Percentiles rank a stretch among this genome's conserved stretches.
These are phyloP conservation scores for Ceriops decandra DNA, from an alignment of 345 rosid genomes.

Conservation along the genomic window DNA sequence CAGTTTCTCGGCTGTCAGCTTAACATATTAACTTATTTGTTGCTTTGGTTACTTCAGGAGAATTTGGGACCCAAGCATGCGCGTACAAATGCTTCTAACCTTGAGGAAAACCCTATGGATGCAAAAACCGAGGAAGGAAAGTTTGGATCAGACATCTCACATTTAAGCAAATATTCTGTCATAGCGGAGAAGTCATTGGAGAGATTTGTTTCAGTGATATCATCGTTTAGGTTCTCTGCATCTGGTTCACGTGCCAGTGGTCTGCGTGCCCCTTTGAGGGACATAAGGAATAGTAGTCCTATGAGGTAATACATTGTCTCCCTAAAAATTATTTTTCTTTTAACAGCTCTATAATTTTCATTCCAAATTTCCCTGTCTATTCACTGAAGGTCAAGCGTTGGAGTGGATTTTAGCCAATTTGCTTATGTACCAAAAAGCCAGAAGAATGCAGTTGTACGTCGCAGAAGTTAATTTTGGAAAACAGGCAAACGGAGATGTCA, in stretches of 20 bases:
- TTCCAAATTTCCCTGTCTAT: background rate
- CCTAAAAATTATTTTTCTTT: background rate
- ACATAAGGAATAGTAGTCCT: conserved; percentile 43
- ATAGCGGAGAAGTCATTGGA: conserved; percentile 88
- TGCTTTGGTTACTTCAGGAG: conserved; percentile 47
- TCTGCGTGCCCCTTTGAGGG: conserved; percentile 83
- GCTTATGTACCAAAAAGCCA: conserved; percentile 43
- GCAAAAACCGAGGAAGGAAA: conserved; percentile 33
- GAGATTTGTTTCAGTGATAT: conserved; percentile 65
- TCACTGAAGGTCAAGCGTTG: conserved; percentile 41
- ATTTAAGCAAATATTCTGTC: conserved; percentile 54
- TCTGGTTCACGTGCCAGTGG: conserved; percentile 93
- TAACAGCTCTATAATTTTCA: background rate
- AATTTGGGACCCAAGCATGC: conserved; percentile 43
- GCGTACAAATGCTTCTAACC: conserved; percentile 32
- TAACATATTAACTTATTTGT: conserved; percentile 10
- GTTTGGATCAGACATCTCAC: conserved; percentile 80
- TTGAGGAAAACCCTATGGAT: conserved; percentile 28
- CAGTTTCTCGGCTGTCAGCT: background rate
- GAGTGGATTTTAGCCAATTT: conserved; percentile 55
- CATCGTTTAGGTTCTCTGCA: conserved; percentile 54
- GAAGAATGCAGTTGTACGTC: conserved; percentile 25
- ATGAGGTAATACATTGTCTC: conserved; percentile 39
- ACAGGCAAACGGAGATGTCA: conserved; percentile 11
- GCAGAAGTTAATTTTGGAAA: conserved; percentile 34